Conservation (phyloP, 331 rosid genomes). For the Pyrus hybrid region DNA sequence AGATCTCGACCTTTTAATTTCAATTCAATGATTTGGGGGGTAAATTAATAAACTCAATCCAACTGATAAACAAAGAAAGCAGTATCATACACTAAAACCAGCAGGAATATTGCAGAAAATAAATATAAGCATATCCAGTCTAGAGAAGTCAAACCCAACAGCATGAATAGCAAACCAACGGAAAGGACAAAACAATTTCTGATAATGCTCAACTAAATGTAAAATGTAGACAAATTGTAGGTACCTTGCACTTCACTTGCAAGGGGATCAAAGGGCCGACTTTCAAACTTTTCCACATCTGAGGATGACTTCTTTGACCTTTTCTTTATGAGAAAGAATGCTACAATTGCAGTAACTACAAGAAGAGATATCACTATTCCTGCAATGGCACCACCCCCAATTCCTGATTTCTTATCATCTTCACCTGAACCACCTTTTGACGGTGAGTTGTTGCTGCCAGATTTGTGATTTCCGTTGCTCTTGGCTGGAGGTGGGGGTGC, state of each 20-base stretch:
- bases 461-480: constrained; percentile 35
- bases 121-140: neutral
- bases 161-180: neutral
- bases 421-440: constrained; percentile 37
- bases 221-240: neutral
- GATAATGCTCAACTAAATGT: neutral
- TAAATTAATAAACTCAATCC: neutral
- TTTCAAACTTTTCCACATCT: constrained; percentile 65
- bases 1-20: neutral
- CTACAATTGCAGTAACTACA: constrained; percentile 66
- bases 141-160: neutral
- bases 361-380: constrained; percentile 83
- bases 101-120: neutral
- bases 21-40: neutral
- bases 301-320: constrained; percentile 50
- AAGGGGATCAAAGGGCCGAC: constrained; percentile 58
- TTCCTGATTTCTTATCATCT: constrained; percentile 71
- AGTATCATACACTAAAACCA: neutral
- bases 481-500: constrained; percentile 65
- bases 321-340: constrained; percentile 70
- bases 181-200: neutral
- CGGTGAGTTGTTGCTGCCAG: constrained; percentile 34
- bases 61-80: neutral
- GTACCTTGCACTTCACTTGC: constrained; percentile 55
- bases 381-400: constrained; percentile 85